Conservation (phyloP, 2,329 filamentous ascomycete species). For the Hawksworthiomyces lignivorus region DNA sequence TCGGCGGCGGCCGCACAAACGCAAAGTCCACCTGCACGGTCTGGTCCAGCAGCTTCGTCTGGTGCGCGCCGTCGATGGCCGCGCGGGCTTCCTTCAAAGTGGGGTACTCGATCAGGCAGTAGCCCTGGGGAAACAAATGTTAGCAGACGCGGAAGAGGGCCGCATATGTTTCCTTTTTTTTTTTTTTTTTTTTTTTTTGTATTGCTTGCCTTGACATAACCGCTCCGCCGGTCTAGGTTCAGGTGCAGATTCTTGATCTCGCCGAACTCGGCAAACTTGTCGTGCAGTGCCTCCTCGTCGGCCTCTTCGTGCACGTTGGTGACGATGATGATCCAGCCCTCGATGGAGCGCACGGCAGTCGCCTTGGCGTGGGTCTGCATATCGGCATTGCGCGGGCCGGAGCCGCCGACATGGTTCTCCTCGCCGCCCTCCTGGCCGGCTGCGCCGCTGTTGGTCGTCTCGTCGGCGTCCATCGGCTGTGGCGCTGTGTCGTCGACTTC, state of each 20-base stretch:
- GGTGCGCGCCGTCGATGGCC: slow-evolving; percentile 74
- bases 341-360: slow-evolving; percentile 76
- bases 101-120: slow-evolving; percentile 77
- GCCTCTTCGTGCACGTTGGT: slow-evolving; percentile 86
- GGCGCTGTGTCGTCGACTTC: slow-evolving; percentile 11
- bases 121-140: slow-evolving; percentile 49
- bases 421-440: neutral
- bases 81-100: slow-evolving; percentile 71
- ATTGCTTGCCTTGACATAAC: slow-evolving; percentile 90
- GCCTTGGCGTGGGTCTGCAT: slow-evolving; percentile 68
- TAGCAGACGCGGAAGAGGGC: neutral
- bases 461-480: slow-evolving; percentile 11
- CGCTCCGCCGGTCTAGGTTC: slow-evolving; percentile 73
- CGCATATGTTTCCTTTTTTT: no score
- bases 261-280: slow-evolving; percentile 75
- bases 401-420: neutral
- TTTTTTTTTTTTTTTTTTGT: no score
- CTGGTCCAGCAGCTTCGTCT: slow-evolving; percentile 72
- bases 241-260: slow-evolving; percentile 83
- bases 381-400: slow-evolving; percentile 31
- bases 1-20: slow-evolving; percentile 71
- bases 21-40: slow-evolving; percentile 76
- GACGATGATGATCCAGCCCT: slow-evolving; percentile 82
- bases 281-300: slow-evolving; percentile 73
- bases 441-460: slow-evolving; percentile 25